These are phyloP conservation scores for Gillenia trifoliata DNA, from an alignment of 306 rosid species.

Conservation along the genomic window DNA sequence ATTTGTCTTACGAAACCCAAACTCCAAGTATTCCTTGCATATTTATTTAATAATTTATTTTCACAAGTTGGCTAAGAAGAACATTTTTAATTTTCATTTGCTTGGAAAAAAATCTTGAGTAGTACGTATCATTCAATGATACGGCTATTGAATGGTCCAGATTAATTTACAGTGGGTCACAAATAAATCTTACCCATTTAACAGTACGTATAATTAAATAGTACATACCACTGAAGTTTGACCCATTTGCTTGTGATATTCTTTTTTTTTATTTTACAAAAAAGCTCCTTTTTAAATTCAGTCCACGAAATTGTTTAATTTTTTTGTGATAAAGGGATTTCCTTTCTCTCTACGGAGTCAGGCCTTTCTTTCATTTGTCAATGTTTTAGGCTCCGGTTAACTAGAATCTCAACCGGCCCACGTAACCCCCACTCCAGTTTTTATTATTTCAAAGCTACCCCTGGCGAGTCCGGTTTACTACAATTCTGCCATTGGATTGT, in stretches of 20 bases:
- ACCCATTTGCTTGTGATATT: conserved; percentile 34
- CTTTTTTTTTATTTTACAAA: background rate
- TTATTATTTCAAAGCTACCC: conserved; percentile 29
- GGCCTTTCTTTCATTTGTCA: conserved; percentile 43
- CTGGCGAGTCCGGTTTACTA: background rate
- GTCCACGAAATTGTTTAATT: background rate
- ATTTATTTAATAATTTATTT: background rate
- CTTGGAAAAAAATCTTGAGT: background rate
- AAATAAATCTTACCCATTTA: no score
- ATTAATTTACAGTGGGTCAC: no score
- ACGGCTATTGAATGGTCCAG: no score
- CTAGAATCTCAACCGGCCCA: conserved; percentile 59
- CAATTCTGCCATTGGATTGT: conserved; percentile 12
- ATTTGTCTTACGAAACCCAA: conserved; percentile 54
- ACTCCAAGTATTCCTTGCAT: conserved; percentile 4
- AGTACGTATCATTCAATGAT: no score
- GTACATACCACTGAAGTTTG: no score
- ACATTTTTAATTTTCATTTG: background rate
- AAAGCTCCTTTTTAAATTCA: background rate
- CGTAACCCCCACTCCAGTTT: conserved; percentile 31
- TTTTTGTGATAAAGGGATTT: conserved; percentile 17
- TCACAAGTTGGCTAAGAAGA: conserved; percentile 31
- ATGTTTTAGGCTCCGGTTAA: conserved; percentile 70
- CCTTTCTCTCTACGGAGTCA: conserved; percentile 65
- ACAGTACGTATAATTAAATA: no score